These are phyloP conservation scores for Neodidymelliopsis sp. DNA, from an alignment of 2,329 filamentous ascomycete genomes.

Conservation along the genomic window DNA sequence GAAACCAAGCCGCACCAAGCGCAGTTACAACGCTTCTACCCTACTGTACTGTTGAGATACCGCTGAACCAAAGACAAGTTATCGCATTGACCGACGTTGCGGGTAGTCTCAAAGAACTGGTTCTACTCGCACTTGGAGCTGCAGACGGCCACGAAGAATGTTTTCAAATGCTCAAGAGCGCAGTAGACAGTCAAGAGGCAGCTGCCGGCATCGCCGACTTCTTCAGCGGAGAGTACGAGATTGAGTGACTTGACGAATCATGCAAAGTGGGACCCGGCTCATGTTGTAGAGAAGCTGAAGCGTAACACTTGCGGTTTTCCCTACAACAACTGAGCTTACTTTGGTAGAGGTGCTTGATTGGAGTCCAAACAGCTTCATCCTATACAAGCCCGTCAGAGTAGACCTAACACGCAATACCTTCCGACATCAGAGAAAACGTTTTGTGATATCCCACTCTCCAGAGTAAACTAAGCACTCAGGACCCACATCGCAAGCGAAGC, in stretches of 20 bases:
- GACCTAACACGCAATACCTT: too few species aligned
- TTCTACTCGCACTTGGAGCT: slow-evolving; percentile 35
- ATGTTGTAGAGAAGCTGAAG: too few species aligned
- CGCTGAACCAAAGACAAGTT: slow-evolving; percentile 34
- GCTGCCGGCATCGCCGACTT: slow-evolving; percentile 40
- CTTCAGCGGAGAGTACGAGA: slow-evolving; percentile 44
- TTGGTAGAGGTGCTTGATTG: too few species aligned
- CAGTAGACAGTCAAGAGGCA: slow-evolving; percentile 30
- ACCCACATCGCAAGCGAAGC: not conserved
- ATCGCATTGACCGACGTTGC: slow-evolving; percentile 44
- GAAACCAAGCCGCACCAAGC: not conserved
- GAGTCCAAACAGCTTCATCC: too few species aligned
- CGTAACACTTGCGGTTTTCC: too few species aligned
- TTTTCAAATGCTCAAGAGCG: slow-evolving; percentile 23
- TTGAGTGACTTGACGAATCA: too few species aligned
- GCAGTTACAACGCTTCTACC: slow-evolving; percentile 37
- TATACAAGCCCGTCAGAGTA: too few species aligned
- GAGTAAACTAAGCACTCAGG: too few species aligned
- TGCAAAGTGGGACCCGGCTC: too few species aligned
- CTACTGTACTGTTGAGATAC: slow-evolving; percentile 36
- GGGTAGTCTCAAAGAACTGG: slow-evolving; percentile 43
- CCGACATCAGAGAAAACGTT: too few species aligned
- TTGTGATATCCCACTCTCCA: too few species aligned
- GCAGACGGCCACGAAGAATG: slow-evolving; percentile 21
- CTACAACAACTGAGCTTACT: too few species aligned